phyloP scores from a whole-genome alignment of 345 rosid genomes.

The Eucalyptus decipiens region DNA sequence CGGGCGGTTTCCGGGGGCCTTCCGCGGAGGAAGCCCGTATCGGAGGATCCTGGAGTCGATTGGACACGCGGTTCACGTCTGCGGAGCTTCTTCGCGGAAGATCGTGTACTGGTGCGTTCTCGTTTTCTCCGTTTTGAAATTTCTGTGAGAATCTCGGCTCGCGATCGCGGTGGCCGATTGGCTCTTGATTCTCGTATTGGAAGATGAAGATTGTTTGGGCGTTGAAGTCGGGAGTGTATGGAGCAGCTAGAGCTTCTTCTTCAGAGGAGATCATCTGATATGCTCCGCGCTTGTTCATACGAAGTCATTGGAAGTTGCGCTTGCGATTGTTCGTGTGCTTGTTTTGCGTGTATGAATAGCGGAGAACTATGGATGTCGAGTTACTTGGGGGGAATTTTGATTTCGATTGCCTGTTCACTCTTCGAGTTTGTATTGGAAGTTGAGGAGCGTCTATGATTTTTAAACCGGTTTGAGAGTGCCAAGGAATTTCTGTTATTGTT shows the following conservation, averaged over 20 bases:
- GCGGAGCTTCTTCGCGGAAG: slow-evolving; percentile 36
- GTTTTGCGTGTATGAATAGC: background rate
- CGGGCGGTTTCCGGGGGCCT: slow-evolving; percentile 28
- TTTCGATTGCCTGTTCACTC: background rate
- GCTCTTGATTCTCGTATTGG: background rate
- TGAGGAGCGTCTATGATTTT: background rate
- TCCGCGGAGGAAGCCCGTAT: slow-evolving; percentile 32
- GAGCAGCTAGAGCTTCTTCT: background rate
- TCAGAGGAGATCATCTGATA: background rate
- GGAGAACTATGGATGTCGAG: background rate
- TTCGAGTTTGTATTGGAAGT: background rate
- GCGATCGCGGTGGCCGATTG: background rate
- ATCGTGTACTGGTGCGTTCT: slow-evolving; percentile 51
- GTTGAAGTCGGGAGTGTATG: background rate
- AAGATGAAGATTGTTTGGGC: background rate
- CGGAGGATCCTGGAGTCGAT: slow-evolving; percentile 60
- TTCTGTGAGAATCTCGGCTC: background rate
- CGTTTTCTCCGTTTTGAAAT: background rate
- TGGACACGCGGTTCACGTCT: slow-evolving; percentile 69
- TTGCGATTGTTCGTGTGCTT: background rate
- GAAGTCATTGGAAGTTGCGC: background rate
- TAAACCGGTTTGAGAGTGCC: background rate
- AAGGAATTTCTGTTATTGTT: background rate
- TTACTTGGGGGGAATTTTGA: background rate
- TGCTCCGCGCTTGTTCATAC: background rate